These are phyloP conservation scores for Lachnellula willkommii DNA, from an alignment of 2,329 filamentous ascomycete species.

Conservation along the genomic window DNA sequence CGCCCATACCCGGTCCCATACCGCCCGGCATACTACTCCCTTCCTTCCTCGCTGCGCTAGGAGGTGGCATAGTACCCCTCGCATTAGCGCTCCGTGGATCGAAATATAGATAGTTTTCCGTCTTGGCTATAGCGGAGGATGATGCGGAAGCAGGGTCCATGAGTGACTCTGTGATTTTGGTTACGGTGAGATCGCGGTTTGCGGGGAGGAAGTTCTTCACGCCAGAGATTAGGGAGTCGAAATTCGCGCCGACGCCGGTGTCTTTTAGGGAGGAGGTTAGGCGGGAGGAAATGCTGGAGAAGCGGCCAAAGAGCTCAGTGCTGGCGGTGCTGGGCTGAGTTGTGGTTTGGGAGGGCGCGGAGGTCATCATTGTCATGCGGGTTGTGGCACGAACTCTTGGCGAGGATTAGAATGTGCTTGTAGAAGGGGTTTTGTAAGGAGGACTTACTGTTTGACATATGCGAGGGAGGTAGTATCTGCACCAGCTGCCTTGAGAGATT, in stretches of 20 bases:
- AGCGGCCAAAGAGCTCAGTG: conserved; percentile 83
- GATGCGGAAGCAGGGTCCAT: conserved; percentile 93
- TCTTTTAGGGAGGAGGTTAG: conserved; percentile 93
- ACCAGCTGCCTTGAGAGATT: conserved; percentile 70
- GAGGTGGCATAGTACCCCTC: conserved; percentile 82
- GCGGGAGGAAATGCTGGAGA: conserved; percentile 84
- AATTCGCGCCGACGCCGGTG: conserved; percentile 76
- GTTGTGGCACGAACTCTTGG: conserved; percentile 81
- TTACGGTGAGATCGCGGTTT: conserved; percentile 92
- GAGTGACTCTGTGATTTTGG: conserved; percentile 95
- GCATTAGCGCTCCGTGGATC: conserved; percentile 92
- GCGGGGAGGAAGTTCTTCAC: conserved; percentile 98
- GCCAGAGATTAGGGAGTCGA: conserved; percentile 89
- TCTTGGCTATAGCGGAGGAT: conserved; percentile 89
- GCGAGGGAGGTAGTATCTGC: conserved; percentile 72
- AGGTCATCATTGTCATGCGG: conserved; percentile 96
- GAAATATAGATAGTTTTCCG: conserved; percentile 94
- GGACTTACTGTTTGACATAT: conserved; percentile 75
- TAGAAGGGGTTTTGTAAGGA: not conserved
- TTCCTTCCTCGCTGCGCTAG: conserved; percentile 51
- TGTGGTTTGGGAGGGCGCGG: conserved; percentile 58
- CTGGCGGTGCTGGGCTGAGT: conserved; percentile 51
- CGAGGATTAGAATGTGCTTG: conserved; percentile 16
- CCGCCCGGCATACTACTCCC: conserved; percentile 40
- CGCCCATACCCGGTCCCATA: conserved; percentile 60